Evolutionary conservation across 140 eudicot genomes (phyloP).

Genomic region (Cichorium intybus): DNA sequence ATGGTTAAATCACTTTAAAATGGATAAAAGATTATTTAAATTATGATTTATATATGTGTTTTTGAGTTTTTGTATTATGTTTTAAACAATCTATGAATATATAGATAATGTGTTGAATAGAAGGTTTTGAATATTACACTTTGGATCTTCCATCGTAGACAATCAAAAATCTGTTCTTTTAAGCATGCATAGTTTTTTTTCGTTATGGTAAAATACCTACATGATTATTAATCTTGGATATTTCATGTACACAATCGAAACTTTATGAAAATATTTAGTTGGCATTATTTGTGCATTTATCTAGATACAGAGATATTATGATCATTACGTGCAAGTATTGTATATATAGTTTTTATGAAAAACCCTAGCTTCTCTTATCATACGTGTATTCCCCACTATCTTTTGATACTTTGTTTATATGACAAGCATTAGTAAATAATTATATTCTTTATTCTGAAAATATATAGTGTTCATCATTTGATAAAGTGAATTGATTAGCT

Average conservation of each 20-base stretch:
- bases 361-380: neutral
- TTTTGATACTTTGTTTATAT: neutral
- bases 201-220: neutral
- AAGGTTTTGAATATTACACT: neutral
- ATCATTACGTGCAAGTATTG: neutral
- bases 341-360: too few relatives aligned
- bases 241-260: neutral
- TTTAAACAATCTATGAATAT: too few relatives aligned
- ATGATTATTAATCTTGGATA: neutral
- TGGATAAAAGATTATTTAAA: neutral
- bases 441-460: neutral
- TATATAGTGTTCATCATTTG: neutral
- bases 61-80: too few relatives aligned
- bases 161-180: too few relatives aligned
- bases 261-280: neutral
- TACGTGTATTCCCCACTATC: neutral
- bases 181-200: neutral
- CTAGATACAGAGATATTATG: neutral
- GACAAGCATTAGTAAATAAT: neutral
- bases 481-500: neutral
- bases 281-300: too few relatives aligned
- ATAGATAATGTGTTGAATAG: neutral
- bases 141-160: neutral
- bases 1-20: neutral
- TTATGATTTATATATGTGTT: neutral